Evolutionary conservation across 148 eudicot genomes (phyloP).

Genomic region (Vaccinium macrocarpon): DNA sequence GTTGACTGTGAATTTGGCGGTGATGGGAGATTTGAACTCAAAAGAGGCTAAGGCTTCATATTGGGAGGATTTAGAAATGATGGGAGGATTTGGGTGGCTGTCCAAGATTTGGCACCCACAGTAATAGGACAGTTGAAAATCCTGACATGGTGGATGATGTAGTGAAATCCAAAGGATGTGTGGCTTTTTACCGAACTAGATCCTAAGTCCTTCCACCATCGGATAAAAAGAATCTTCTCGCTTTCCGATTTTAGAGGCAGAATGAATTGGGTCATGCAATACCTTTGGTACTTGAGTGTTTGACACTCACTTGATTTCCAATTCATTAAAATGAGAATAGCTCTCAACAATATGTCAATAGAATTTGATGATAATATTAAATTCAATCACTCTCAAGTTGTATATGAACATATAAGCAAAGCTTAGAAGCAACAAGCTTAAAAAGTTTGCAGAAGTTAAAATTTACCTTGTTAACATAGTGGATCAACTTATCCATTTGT

Average conservation of each 20-base stretch:
- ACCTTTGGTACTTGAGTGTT: not conserved
- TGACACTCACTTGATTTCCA: not conserved
- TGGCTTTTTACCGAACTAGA: not conserved
- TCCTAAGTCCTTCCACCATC: not conserved
- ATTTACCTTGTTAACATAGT: slow-evolving; percentile 76
- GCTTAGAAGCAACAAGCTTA: not conserved
- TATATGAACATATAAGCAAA: not conserved
- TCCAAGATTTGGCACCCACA: not conserved
- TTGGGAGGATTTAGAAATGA: not conserved
- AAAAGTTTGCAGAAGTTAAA: not conserved
- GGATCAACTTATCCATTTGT: slow-evolving; percentile 88
- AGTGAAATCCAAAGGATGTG: not conserved
- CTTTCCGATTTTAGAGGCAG: not conserved
- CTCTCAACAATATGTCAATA: not conserved
- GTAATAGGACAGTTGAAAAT: not conserved
- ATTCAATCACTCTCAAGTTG: no score
- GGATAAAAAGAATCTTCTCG: not conserved
- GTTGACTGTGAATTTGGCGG: not conserved
- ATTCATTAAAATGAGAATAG: not conserved
- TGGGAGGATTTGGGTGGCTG: not conserved
- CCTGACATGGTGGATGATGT: not conserved
- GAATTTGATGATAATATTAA: not conserved
- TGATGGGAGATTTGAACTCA: not conserved
- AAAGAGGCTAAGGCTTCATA: not conserved
- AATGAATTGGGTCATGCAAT: not conserved